Base-by-base conservation (phyloP, 2,329 filamentous ascomycete genomes). In the Claviceps fusiformis region DNA sequence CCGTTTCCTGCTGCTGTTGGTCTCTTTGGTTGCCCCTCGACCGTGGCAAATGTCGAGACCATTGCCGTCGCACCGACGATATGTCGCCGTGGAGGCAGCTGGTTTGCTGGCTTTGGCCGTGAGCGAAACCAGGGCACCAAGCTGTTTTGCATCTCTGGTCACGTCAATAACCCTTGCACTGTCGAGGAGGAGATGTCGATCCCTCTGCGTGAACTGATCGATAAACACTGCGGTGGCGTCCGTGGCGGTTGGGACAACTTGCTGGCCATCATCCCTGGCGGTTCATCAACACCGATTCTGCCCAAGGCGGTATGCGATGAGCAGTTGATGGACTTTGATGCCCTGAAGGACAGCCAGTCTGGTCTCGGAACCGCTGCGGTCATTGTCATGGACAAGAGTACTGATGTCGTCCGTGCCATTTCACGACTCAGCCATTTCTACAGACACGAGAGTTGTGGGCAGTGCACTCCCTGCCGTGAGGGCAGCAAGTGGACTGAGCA, bases 151-250 rank as follows among this genome's bases (percentile, higher is more conserved):
- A 97, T 98, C 70, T 97, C 92, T 54, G 93, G 93, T 33, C 89
- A 97, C 71, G 93, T 98, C 76, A 98, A 98, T 81, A 95, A 97
- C 77, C 93, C 93, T 54, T 89, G 83, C 71, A 97, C 93, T 1
- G 93, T 98, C 58, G 93, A 98, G 73, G 93, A 98, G 75, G 93
- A 98, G 75, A 98, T 98, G 93, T 95, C 89, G 53, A 98, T 98
- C 63, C 87, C 93, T 47, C 82, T 98, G 58, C 86, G 88, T 48
- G 93, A 98, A 73, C 83, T 98, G 60, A 97, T 98, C 65, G 93
- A 98, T 60, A 93, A 89, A 76, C 93, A 98, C 81, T 97, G 93
- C 69, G 93, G 93, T 70, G 93, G 93, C 71, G 93, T 98, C 53
- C 85, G 84, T 64, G 93, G 93, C 59, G 93, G 93, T 56, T 98